These are phyloP conservation scores for Hemileccinum impolitum DNA, from an alignment of 768 basidiomycete species.

Conservation along the genomic window DNA sequence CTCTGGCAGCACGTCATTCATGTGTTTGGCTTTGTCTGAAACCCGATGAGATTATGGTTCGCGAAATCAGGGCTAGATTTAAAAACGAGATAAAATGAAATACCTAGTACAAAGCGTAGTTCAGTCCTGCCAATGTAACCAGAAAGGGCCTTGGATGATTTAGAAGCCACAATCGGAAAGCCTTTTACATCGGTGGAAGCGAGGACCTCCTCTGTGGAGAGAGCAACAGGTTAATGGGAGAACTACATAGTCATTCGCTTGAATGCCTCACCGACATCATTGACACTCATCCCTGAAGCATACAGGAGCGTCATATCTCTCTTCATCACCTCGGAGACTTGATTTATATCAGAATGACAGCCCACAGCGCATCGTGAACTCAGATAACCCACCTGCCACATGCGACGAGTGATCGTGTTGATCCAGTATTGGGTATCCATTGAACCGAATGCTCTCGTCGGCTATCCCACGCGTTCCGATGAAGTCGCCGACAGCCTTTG, in stretches of 20 bases:
- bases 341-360: constrained; percentile 5
- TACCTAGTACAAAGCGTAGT: constrained; percentile 82
- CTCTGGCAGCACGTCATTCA: constrained; percentile 55
- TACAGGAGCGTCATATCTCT: constrained; percentile 70
- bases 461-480: constrained; percentile 93
- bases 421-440: constrained; percentile 95
- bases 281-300: constrained; percentile 72
- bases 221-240: constrained; percentile 1
- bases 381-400: constrained; percentile 65
- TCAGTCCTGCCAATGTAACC: constrained; percentile 91
- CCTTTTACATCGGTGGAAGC: constrained; percentile 78
- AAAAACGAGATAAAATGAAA: constrained; percentile 7
- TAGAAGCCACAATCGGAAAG: constrained; percentile 79
- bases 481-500: constrained; percentile 95
- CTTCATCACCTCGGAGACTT: constrained; percentile 90
- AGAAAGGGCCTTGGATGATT: constrained; percentile 56
- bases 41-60: neutral
- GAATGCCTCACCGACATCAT: constrained; percentile 66
- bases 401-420: constrained; percentile 93
- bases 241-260: neutral
- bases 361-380: constrained; percentile 1
- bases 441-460: constrained; percentile 95
- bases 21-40: constrained; percentile 69
- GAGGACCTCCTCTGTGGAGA: constrained; percentile 60
- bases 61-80: neutral